Evolutionary conservation across 2,329 filamentous ascomycete genomes (phyloP), one percentile per base, ranked within the genome.

Genomic region (Diaporthe citriasiana): DNA sequence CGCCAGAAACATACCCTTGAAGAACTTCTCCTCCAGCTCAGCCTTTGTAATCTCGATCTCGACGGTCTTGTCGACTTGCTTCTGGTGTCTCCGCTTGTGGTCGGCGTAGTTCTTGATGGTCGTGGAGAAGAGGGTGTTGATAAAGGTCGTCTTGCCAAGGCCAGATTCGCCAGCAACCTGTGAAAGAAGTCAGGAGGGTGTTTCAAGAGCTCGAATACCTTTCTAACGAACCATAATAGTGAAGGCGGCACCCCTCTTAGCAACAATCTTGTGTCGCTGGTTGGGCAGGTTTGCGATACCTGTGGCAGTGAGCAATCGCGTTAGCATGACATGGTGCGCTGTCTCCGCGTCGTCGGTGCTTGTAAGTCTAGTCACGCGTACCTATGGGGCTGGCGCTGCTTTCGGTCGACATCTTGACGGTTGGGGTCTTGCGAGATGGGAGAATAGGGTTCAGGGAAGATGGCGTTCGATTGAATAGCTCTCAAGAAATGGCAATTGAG

Each of bases 81-180:
- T 99, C 87, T 97, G 94, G 87, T 99, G 97, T 83, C 97, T 94
- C 86, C 95, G 94, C 91, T 98, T 98, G 91, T 99, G 96, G 87
- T 99, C 97, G 90, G 97, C 97, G 86, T 99, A 99, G 91, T 98
- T 99, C 91, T 99, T 99, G 91, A 99, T 99, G 81, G 97, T 99
- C 79, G 97, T 99, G 77, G 97, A 99, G 91, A 99, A 99, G 76
- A 99, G 93, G 75, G 97, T 99, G 92, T 99, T 99, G 92, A 99
- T 98, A 88, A 99, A 99, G 81, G 97, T 99, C 35, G 97, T 99
- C 92, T 99, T 99, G 89, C 97, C 97, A 80, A 98, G 88, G 83
- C 96, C 96, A 79, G 97, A 98, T 89, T 99, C 96, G 88, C 96
- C 96, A 88, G 97, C 97, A 87, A 98, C 95, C 95, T 97, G 81